A percentile compares a stretch with the other conserved stretches of the same genome.
phyloP scores from a whole-genome alignment of 148 eudicot genomes.

The Gaultheria prostrata region DNA sequence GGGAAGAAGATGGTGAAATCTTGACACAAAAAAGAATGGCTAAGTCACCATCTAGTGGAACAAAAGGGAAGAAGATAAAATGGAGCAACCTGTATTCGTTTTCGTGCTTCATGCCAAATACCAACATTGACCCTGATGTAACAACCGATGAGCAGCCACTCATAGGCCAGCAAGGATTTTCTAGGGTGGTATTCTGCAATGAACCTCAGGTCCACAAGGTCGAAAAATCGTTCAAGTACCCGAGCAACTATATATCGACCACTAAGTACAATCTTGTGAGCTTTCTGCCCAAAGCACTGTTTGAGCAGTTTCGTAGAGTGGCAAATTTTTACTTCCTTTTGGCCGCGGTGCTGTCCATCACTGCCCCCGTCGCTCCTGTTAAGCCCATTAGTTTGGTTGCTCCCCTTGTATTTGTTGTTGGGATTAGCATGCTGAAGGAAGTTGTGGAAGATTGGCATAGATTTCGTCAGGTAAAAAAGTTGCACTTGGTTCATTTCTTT shows the following conservation, averaged over 20 bases:
- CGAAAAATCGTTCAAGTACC: conserved; percentile 33
- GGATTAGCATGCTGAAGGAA: conserved; percentile 45
- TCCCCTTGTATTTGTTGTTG: conserved; percentile 44
- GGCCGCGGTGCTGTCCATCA: conserved; percentile 34
- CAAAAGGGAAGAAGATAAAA: conserved; percentile 29
- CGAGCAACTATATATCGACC: conserved; percentile 36
- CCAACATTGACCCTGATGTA: neutral
- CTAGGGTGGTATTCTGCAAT: conserved; percentile 43
- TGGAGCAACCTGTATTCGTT: conserved; percentile 50
- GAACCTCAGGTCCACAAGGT: conserved; percentile 32
- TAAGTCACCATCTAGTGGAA: conserved; percentile 18
- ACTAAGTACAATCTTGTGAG: conserved; percentile 42
- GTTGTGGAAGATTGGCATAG: conserved; percentile 46
- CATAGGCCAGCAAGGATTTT: conserved; percentile 43
- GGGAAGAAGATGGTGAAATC: neutral
- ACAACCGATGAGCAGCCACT: conserved; percentile 11
- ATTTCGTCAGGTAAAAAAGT: neutral
- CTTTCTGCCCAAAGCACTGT: conserved; percentile 41
- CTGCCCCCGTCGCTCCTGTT: conserved; percentile 25
- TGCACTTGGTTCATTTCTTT: neutral
- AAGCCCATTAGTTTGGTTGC: conserved; percentile 30
- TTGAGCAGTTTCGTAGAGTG: conserved; percentile 47
- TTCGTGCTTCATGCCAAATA: conserved; percentile 31
- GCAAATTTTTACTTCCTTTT: conserved; percentile 48
- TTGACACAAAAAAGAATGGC: neutral